phyloP scores from a whole-genome alignment of 257 asterid genomes.

The Parsonsia alboflavescens region DNA sequence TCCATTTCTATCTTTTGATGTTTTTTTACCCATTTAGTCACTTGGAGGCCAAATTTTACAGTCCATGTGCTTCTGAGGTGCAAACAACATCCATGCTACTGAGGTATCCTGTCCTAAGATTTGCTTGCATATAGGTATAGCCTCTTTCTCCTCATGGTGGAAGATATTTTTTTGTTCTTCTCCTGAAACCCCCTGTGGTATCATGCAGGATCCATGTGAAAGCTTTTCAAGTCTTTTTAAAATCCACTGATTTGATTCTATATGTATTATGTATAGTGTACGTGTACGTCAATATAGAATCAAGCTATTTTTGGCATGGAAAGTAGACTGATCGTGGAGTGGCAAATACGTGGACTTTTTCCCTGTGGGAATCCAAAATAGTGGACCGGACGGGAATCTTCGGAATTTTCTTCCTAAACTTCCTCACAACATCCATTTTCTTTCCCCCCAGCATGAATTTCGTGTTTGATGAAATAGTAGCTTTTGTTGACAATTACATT shows the following conservation, averaged over 20 bases:
- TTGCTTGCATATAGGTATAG: neutral
- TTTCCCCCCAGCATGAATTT: neutral
- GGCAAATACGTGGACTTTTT: neutral
- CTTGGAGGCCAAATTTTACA: neutral
- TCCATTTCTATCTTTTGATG: no score
- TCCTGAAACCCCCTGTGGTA: neutral
- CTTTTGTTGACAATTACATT: neutral
- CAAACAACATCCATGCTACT: neutral
- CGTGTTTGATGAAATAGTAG: neutral
- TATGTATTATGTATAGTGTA: no score
- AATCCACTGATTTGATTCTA: no score
- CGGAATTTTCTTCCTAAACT: neutral
- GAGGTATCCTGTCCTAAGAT: neutral
- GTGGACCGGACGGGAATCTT: neutral
- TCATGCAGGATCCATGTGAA: neutral
- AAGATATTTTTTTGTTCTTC: neutral
- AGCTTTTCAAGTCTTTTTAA: neutral
- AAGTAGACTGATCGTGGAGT: neutral
- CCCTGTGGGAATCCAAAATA: neutral
- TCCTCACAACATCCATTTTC: neutral
- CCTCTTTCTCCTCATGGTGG: neutral
- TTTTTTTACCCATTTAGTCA: neutral
- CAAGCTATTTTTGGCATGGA: no score
- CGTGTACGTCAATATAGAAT: no score
- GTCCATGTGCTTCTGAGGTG: neutral